Conservation (phyloP, 192 early-diverging fungal species). For the Dissophora globulifera region DNA sequence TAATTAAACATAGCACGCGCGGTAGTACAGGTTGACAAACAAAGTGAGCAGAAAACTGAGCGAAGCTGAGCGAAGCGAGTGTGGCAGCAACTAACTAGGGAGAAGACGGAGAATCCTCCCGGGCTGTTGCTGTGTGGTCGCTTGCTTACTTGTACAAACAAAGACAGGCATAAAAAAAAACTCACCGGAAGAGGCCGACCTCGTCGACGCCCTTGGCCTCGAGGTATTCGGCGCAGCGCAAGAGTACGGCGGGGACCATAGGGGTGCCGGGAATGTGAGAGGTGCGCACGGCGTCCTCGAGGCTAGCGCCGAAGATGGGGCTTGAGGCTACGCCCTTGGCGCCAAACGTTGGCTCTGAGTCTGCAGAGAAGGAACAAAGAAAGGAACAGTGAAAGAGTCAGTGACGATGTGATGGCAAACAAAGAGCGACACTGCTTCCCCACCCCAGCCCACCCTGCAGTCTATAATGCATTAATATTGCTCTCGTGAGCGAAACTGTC, state of each 20-base stretch:
- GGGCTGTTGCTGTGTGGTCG: not conserved
- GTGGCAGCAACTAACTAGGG: too few relatives aligned
- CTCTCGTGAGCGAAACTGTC: too few relatives aligned
- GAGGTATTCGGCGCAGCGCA: conserved; percentile 54
- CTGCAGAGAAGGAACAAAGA: conserved; percentile 20
- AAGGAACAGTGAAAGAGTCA: not conserved
- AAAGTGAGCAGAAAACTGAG: not conserved
- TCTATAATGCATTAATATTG: too few relatives aligned
- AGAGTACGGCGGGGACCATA: conserved; percentile 52
- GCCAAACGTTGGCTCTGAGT: conserved; percentile 43
- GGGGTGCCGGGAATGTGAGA: conserved; percentile 44
- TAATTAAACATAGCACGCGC: conserved; percentile 9
- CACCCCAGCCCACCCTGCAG: too few relatives aligned
- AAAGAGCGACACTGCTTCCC: too few relatives aligned
- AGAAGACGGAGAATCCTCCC: not conserved
- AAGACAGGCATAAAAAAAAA: not conserved
- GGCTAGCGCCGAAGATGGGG: conserved; percentile 38
- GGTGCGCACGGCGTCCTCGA: conserved; percentile 43
- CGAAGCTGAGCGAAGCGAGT: not conserved
- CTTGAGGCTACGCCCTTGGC: conserved; percentile 11
- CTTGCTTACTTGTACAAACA: not conserved
- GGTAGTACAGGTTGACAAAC: not conserved
- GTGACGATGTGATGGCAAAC: not conserved
- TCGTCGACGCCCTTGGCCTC: conserved; percentile 60
- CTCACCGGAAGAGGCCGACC: conserved; percentile 65